Percentiles rank a stretch among this genome's conserved stretches.
phyloP scores from a whole-genome alignment of 2,329 filamentous ascomycete genomes.

The Leptographium procerum region DNA sequence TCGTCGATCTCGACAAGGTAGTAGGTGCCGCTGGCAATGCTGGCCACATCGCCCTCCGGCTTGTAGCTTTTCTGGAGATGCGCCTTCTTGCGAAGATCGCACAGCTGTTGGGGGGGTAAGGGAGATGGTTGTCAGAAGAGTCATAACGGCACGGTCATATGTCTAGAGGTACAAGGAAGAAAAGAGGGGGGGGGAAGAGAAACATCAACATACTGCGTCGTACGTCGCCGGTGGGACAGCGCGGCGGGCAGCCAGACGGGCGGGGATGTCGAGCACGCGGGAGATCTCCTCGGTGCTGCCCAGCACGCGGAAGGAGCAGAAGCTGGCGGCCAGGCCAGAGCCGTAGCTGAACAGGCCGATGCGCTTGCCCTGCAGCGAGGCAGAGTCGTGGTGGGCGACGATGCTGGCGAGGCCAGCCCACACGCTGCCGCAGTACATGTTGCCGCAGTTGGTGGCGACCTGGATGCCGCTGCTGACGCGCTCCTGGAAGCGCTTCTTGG shows the following conservation, averaged over 20 bases:
- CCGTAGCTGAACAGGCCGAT: slow-evolving; percentile 71
- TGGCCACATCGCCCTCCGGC: slow-evolving; percentile 56
- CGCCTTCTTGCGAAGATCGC: slow-evolving; percentile 68
- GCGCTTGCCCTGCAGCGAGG: slow-evolving; percentile 57
- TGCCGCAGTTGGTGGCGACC: slow-evolving; percentile 64
- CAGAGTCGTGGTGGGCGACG: slow-evolving; percentile 51
- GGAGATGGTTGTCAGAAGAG: neutral
- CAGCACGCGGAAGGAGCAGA: slow-evolving; percentile 61
- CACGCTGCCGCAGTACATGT: slow-evolving; percentile 61
- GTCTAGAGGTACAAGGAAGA: neutral
- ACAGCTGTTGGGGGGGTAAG: slow-evolving; percentile 48
- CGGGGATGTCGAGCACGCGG: slow-evolving; percentile 58
- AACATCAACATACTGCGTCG: slow-evolving; percentile 60
- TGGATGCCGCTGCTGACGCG: slow-evolving; percentile 63
- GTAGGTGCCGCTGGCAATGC: slow-evolving; percentile 57
- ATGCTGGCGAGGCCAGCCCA: slow-evolving; percentile 66
- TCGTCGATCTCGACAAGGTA: slow-evolving; percentile 73
- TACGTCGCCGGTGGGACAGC: slow-evolving; percentile 61
- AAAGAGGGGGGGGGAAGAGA: neutral
- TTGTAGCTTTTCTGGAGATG: slow-evolving; percentile 72
- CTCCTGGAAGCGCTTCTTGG: slow-evolving; percentile 76
- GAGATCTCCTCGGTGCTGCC: slow-evolving; percentile 58
- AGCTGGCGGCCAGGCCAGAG: slow-evolving; percentile 60
- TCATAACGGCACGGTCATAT: too few relatives aligned
- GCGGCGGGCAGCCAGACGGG: slow-evolving; percentile 53